Conservation (phyloP, 1,284 basidiomycete genomes). For the Ganoderma meredithae region DNA sequence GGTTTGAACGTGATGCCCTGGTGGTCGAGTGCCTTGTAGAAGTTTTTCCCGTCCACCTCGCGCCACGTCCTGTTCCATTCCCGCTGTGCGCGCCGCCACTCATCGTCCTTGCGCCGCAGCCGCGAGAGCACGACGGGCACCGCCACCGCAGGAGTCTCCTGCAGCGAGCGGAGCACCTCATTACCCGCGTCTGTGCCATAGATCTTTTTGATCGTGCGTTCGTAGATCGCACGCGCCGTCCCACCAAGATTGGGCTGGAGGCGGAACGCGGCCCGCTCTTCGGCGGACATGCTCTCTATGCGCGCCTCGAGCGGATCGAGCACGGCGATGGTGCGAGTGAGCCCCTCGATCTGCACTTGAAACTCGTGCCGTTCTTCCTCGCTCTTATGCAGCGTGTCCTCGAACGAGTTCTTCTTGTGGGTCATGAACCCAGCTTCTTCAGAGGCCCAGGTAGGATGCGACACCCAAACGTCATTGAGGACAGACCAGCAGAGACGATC, state of each 20-base stretch:
- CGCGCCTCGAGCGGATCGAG: slow-evolving; percentile 91
- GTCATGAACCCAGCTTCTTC: slow-evolving; percentile 94
- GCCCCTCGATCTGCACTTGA: slow-evolving; percentile 95
- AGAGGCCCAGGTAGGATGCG: slow-evolving; percentile 97
- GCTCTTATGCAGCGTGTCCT: slow-evolving; percentile 95
- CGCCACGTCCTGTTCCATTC: slow-evolving; percentile 99
- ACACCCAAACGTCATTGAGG: slow-evolving; percentile 96
- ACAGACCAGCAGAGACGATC: slow-evolving; percentile 97
- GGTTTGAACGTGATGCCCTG: slow-evolving; percentile 95
- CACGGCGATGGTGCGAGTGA: slow-evolving; percentile 90
- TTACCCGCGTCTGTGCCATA: slow-evolving; percentile 87
- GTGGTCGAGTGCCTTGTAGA: slow-evolving; percentile 97
- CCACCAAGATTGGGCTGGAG: slow-evolving; percentile 92
- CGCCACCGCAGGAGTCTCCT: slow-evolving; percentile 91
- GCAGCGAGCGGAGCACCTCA: slow-evolving; percentile 91
- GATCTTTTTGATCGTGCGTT: slow-evolving; percentile 94
- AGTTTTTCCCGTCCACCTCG: slow-evolving; percentile 96
- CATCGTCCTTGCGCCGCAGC: slow-evolving; percentile 95
- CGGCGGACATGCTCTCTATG: slow-evolving; percentile 89
- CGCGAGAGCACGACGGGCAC: slow-evolving; percentile 93
- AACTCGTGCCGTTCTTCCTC: slow-evolving; percentile 99
- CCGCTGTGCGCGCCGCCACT: slow-evolving; percentile 94
- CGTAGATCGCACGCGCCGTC: slow-evolving; percentile 88
- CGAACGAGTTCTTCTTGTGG: slow-evolving; percentile 97
- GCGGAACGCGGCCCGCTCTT: slow-evolving; percentile 87